Base-by-base conservation (phyloP, 257 asterid genomes). In the Jasminum sambac region DNA sequence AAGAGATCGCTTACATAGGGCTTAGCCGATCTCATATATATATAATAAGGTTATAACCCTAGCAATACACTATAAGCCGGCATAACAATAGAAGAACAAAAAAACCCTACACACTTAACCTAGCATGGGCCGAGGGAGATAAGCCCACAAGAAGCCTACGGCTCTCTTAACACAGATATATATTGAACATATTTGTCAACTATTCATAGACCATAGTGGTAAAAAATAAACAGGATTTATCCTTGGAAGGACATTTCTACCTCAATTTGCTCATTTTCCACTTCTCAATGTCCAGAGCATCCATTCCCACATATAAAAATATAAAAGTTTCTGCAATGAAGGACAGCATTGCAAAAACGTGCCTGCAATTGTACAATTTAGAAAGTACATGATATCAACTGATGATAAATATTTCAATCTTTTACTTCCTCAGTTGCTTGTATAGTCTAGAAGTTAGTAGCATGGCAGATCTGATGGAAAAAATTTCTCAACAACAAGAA, bases 301-400 rank as follows among this genome's bases (percentile, higher is more conserved):
- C 97, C 96, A 90, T 93, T 46, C 98, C 98, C 77, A 93, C 98
- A 11, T 93, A 93, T 46, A 93, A 67, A 76, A 93, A 93, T 84
- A 93, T 90, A 81, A 89, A 93, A 2, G 97, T 84, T 76, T 93
- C 98, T 17, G 98, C 92, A 68, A 93, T 87, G 72, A 86, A 93
- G 48, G 98, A 93, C 96, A 93, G 79, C 76, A 87, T 84, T 30
- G 93, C 91, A 80, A 93, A 93, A 37, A 88, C 85, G 78, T 92
- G 91, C 88, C 98, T 92, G 95, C 86, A 81, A 48, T 77, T 25
- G 46, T 68, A 68, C 60, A 36, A 9, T 63, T 52, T 9, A 58
- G 14, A 70, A 44, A 39, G 46, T 46, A 67, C 57, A 65, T 24
- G n/a, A 25, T 36, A 61, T 59, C 36, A 44, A 61, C 16, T 57